Evolutionary conservation across 2,329 filamentous ascomycete species (phyloP), one percentile per base, ranked within the genome.

Genomic region (Fusarium zealandicum): DNA sequence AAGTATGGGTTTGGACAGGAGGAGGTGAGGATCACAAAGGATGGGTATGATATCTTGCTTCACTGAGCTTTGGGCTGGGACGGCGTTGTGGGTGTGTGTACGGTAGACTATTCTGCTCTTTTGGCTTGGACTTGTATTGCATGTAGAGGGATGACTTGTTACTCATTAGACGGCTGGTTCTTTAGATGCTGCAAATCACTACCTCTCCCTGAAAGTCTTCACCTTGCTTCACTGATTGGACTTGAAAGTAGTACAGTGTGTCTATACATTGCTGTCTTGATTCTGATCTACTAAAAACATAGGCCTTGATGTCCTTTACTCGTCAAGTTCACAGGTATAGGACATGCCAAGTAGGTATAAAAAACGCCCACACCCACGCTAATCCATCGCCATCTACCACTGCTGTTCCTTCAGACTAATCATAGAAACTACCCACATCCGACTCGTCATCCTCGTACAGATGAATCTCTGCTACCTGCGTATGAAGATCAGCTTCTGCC

Each of bases 1-100:
- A 90, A 90, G 73, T 92, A 91, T 63, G 87, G 86, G 2, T 78
- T 83, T 52, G 80, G 82, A 2, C 78, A 79, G 14, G 86, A 88
- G 42, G 81, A 82, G 64, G 85, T 86, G 58, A 80, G 80, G 62
- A 90, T 90, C 46, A 82, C 80, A 41, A 84, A 84, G 69, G 87
- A 89, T 59, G 87, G 87, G 1, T 90, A 90, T 63, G 86, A 90
- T 65, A 90, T 92, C 65, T 66, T 90, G 58, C 75, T 92, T 13
- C 61, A 69, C 43, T 74, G 49, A 59, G 16, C 14, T 37, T 51
- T 20, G 63, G 63, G 57, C 55, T 54, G 38, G 36, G 14, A 27
- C 37, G 27, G 28, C 28, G 28, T 31, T 31, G 12, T 31, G n/a
- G 38, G 16, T 61, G 36, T 49, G 22, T 20, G 12, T 39, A 42